Conservation (phyloP, 2,329 filamentous ascomycete species). For the Colletotrichum caudatum region DNA sequence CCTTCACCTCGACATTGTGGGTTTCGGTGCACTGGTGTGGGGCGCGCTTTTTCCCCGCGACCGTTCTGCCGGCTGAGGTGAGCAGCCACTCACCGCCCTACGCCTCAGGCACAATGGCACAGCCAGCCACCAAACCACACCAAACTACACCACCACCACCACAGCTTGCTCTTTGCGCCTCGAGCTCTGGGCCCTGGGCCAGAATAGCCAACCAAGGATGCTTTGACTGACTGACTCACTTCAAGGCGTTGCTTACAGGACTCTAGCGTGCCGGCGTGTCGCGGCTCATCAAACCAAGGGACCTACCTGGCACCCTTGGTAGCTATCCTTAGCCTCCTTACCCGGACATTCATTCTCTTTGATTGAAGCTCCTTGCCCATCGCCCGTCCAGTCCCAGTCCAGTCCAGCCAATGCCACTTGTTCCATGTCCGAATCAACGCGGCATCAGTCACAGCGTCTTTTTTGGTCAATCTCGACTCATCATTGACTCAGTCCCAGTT, state of each 20-base stretch:
- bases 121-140: neutral
- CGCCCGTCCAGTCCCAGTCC: neutral
- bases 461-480: conserved; percentile 27
- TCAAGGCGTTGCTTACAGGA: conserved; percentile 2
- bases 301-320: neutral
- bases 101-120: conserved; percentile 29
- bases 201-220: neutral
- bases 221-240: conserved; percentile 30
- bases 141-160: neutral
- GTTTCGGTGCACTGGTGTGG: conserved; percentile 42
- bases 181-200: neutral
- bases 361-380: conserved; percentile 21
- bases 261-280: conserved; percentile 22
- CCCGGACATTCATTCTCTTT: neutral
- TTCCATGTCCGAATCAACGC: neutral
- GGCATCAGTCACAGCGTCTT: neutral
- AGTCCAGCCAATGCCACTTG: neutral
- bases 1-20: conserved; percentile 42
- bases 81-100: conserved; percentile 32
- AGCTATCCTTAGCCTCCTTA: conserved; percentile 1
- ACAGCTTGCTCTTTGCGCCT: neutral
- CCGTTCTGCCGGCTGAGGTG: conserved; percentile 39
- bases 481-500: conserved; percentile 24
- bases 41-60: conserved; percentile 39
- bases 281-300: neutral